These are phyloP conservation scores for Citrus sp. DNA, from an alignment of 345 rosid species.

Conservation along the genomic window DNA sequence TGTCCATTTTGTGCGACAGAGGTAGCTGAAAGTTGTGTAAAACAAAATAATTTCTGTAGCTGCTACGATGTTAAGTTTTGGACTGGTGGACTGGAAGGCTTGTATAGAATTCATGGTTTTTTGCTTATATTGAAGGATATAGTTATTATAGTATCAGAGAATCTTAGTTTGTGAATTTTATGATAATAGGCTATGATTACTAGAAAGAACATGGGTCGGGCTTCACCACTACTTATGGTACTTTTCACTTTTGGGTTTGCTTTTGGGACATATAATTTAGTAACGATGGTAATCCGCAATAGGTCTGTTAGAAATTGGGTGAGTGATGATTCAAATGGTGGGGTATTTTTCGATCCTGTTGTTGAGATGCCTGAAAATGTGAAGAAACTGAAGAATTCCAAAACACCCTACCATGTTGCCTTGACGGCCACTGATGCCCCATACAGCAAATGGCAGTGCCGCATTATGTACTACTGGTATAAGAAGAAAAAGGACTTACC, in stretches of 20 bases:
- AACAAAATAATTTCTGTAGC: neutral
- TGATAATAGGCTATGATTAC: slow-evolving; percentile 22
- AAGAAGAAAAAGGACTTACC: slow-evolving; percentile 69
- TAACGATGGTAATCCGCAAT: slow-evolving; percentile 49
- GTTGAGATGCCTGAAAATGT: slow-evolving; percentile 55
- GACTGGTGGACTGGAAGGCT: neutral
- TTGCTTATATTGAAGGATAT: neutral
- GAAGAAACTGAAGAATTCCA: slow-evolving; percentile 36
- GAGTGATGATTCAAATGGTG: slow-evolving; percentile 27
- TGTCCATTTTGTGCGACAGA: slow-evolving; percentile 6
- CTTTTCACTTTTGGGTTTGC: slow-evolving; percentile 62
- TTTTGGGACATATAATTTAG: slow-evolving; percentile 75
- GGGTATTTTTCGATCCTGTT: slow-evolving; percentile 57
- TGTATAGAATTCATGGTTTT: neutral
- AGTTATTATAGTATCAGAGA: neutral
- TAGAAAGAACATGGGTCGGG: slow-evolving; percentile 47
- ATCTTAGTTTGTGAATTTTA: slow-evolving; percentile 10
- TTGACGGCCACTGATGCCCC: slow-evolving; percentile 86
- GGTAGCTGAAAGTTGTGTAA: neutral
- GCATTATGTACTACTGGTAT: slow-evolving; percentile 96
- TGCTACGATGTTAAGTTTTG: neutral
- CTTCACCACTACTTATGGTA: slow-evolving; percentile 57
- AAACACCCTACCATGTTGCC: slow-evolving; percentile 69
- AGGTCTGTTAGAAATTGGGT: slow-evolving; percentile 34
- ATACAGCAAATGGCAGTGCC: slow-evolving; percentile 96